phyloP scores from a whole-genome alignment of 306 rosid genomes.

The Inga laurina region DNA sequence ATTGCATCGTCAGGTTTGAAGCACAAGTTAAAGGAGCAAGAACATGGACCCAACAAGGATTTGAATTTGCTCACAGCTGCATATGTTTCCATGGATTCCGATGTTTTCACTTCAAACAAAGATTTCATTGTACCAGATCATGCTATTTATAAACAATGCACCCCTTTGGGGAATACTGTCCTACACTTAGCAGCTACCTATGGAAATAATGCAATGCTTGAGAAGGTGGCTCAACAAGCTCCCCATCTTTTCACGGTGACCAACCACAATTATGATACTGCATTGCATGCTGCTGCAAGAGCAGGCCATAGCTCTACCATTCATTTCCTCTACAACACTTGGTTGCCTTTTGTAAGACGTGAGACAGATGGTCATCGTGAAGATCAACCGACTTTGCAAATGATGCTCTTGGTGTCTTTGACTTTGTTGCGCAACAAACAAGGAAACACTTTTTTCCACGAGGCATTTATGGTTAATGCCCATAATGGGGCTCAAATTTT shows the following conservation, averaged over 20 bases:
- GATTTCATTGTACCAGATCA: not conserved
- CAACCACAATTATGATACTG: not conserved
- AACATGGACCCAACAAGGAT: not conserved
- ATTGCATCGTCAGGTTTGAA: not conserved
- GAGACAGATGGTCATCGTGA: not conserved
- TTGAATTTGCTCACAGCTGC: not conserved
- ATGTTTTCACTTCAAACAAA: not conserved
- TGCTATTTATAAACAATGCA: not conserved
- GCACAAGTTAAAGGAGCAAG: not conserved
- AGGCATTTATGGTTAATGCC: not conserved
- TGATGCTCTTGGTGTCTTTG: not conserved
- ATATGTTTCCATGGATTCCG: not conserved
- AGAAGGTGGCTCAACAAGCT: not conserved
- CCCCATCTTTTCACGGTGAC: not conserved
- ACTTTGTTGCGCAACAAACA: not conserved
- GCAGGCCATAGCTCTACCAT: not conserved
- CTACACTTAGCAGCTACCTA: not conserved
- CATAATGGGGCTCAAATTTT: not conserved
- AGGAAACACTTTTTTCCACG: not conserved
- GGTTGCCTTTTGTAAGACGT: not conserved
- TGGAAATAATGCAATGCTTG: not conserved
- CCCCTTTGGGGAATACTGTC: not conserved
- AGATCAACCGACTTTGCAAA: not conserved
- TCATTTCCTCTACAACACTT: not conserved
- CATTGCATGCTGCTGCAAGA: not conserved